Evolutionary conservation across 1,284 basidiomycete genomes (phyloP), one percentile per base, ranked within the genome.

Genomic region (Tilletia horrida): DNA sequence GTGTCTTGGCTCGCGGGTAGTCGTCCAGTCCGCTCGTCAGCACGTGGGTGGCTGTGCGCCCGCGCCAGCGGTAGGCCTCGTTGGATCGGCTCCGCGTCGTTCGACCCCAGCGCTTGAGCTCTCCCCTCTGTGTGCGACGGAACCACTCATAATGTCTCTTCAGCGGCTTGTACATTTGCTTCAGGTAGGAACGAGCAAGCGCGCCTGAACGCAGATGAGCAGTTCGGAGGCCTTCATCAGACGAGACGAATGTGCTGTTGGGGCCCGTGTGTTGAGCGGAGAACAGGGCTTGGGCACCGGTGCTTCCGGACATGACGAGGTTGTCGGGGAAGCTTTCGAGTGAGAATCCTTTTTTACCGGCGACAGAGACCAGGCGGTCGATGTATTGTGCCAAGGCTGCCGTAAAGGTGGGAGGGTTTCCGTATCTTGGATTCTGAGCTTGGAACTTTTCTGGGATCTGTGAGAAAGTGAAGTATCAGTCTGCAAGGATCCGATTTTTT

Each of bases 141-240:
- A 96, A 96, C 93, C 93, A 97, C 67, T 91, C 88, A 79, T 96
- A 97, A 82, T 97, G 94, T 21, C 90, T 86, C 73, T 90, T 91
- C 14, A 96, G 85, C 3, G 91, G 89, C 29, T 85, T 84, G 78
- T 97, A 97, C 69, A 96, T 91, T 2, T 88, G 88, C 61, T 85
- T 86, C 61, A 96, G 85, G 83, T 88, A 94, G 1, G 84, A 78
- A 2, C 88, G 83, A 0, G 90, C 73, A 11, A 89, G 84, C 23
- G 87, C 84, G 21, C 61, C 21, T 62, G 55, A 59, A 27, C 55
- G 55, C 27, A 59, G 21, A 18, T 59, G 55, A 21, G 55, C 55
- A 25, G 55, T 59, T 18, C 55, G 55, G 9, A 59, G 25, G 14
- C 55, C 55, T 59, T 59, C 55, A 14, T 59, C 55, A 4, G 55